phyloP scores from a whole-genome alignment of 129 eudicot genomes.

The Lactuca saligna region DNA sequence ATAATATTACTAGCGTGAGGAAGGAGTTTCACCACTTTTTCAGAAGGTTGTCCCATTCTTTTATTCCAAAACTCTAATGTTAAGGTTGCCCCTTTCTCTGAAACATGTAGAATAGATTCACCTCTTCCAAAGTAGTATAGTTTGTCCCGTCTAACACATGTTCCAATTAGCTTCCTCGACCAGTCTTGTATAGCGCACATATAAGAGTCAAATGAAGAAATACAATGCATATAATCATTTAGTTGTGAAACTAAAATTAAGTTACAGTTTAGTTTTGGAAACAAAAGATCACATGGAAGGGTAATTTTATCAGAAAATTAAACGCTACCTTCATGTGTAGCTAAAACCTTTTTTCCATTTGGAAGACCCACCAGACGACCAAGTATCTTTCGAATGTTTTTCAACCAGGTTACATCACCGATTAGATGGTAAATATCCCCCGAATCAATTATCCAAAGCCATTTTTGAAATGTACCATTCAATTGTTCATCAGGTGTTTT shows the following conservation, averaged over 20 bases:
- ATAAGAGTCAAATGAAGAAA: background rate
- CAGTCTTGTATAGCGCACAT: background rate
- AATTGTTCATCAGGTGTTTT: background rate
- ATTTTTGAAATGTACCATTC: background rate
- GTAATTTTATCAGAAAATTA: background rate
- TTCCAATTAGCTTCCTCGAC: conserved; percentile 9
- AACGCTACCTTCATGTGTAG: background rate
- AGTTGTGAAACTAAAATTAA: background rate
- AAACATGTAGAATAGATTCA: background rate
- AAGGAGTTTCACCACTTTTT: background rate
- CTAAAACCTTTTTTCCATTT: background rate
- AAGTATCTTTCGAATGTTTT: background rate
- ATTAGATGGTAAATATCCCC: background rate
- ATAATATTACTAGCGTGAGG: background rate
- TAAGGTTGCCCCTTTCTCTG: background rate
- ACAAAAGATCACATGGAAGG: background rate
- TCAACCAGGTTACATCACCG: background rate
- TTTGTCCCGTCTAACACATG: background rate
- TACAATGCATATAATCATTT: background rate
- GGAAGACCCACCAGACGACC: background rate
- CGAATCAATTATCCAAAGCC: background rate
- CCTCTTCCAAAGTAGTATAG: background rate
- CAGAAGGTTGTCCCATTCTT: conserved; percentile 4
- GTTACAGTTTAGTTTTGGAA: too few relatives aligned
- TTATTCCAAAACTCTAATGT: background rate